phyloP scores from a whole-genome alignment of 139 green algal genomes.

The Picochlorum costavermella region DNA sequence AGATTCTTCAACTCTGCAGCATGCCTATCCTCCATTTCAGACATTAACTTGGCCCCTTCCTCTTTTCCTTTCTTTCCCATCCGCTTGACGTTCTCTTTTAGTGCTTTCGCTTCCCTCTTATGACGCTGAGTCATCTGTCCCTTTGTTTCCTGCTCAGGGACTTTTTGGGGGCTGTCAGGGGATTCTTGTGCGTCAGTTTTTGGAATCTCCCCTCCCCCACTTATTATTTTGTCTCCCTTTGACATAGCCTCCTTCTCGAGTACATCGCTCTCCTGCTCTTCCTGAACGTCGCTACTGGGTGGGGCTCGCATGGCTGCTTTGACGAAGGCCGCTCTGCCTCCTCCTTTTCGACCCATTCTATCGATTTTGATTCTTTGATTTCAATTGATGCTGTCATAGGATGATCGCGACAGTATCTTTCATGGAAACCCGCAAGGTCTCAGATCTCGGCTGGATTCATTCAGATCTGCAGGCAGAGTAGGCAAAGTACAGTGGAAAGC shows the following conservation, averaged over 20 bases:
- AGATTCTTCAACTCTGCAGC: slow-evolving; percentile 53
- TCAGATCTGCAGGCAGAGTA: no score
- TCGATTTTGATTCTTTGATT: slow-evolving; percentile 6
- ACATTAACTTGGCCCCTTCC: slow-evolving; percentile 34
- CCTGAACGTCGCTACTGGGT: neutral
- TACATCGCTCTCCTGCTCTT: neutral
- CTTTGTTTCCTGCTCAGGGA: slow-evolving; percentile 35
- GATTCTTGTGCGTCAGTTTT: neutral
- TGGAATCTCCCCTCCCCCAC: neutral
- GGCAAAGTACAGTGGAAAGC: no score
- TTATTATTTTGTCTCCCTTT: neutral
- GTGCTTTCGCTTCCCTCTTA: slow-evolving; percentile 58
- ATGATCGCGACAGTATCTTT: no score
- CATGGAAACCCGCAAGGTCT: neutral
- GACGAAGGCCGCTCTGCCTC: slow-evolving; percentile 32
- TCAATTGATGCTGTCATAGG: neutral
- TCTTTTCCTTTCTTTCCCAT: slow-evolving; percentile 73
- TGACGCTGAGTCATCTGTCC: slow-evolving; percentile 67
- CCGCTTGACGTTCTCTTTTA: slow-evolving; percentile 64
- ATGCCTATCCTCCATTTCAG: slow-evolving; percentile 48
- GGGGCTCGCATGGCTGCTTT: slow-evolving; percentile 15
- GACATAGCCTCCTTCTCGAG: slow-evolving; percentile 1
- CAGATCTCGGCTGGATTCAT: neutral
- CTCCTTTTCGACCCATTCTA: slow-evolving; percentile 39
- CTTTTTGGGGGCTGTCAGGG: slow-evolving; percentile 4